phyloP scores from a whole-genome alignment of 495 filamentous ascomycete genomes.

The Tuber magnatum region DNA sequence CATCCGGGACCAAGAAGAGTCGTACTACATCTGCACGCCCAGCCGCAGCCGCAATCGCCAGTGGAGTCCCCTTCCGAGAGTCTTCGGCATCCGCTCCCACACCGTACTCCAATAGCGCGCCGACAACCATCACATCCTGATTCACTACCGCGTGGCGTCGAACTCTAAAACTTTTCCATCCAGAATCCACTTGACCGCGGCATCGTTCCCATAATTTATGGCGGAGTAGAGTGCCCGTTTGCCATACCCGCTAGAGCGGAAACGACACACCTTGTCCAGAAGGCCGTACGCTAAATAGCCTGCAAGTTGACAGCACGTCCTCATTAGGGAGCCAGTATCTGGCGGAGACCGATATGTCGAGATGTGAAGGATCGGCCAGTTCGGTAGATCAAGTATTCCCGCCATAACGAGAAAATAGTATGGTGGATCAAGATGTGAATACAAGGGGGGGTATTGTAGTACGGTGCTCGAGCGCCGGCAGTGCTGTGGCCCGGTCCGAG shows the following conservation, averaged over 20 bases:
- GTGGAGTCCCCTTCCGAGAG: background rate
- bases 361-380: background rate
- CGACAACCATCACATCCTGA: background rate
- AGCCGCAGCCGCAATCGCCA: background rate
- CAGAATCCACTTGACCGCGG: background rate
- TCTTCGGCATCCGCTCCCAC: background rate
- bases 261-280: background rate
- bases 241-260: background rate
- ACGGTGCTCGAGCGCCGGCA: background rate
- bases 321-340: background rate
- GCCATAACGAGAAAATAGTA: background rate
- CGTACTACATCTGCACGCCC: background rate
- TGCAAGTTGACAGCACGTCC: background rate
- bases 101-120: background rate
- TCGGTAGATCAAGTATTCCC: background rate
- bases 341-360: constrained; percentile 2
- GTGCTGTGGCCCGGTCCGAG: background rate
- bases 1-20: background rate
- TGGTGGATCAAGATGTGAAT: background rate
- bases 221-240: constrained; percentile 1
- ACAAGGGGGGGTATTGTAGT: background rate
- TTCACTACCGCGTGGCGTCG: background rate
- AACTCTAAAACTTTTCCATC: background rate
- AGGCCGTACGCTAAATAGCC: background rate
- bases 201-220: background rate